A percentile compares a stretch with the other conserved stretches of the same genome.
These are phyloP conservation scores for Endocalyx cinctus DNA, from an alignment of 2,329 filamentous ascomycete species.

Conservation along the genomic window DNA sequence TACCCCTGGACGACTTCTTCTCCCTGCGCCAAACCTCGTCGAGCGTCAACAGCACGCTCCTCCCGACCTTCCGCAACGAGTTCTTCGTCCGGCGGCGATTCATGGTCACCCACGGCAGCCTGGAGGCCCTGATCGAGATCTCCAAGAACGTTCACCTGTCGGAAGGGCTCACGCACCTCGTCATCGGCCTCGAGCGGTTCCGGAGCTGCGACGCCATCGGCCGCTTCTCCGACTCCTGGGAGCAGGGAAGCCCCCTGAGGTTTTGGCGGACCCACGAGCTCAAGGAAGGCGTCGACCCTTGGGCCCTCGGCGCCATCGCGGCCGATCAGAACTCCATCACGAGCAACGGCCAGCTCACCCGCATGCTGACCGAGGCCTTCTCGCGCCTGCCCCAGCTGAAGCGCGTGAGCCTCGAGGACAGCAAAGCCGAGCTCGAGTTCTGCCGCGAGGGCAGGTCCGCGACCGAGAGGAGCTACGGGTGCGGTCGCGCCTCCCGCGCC, in stretches of 20 bases:
- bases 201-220: slow-evolving; percentile 14
- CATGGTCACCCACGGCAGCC: slow-evolving; percentile 18
- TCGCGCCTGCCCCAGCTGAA: slow-evolving; percentile 12
- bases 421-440: no score
- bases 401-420: slow-evolving; percentile 15
- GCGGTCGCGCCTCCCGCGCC: slow-evolving; percentile 9
- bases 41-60: slow-evolving; percentile 13
- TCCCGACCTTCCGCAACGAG: slow-evolving; percentile 16
- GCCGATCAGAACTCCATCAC: slow-evolving; percentile 20
- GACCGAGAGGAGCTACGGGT: slow-evolving; percentile 21
- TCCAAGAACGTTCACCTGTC: slow-evolving; percentile 12
- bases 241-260: slow-evolving; percentile 4
- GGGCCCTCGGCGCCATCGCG: slow-evolving; percentile 13
- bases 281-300: slow-evolving; percentile 9
- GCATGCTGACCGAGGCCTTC: slow-evolving; percentile 16
- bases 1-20: slow-evolving; percentile 14
- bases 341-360: slow-evolving; percentile 15
- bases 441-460: no score
- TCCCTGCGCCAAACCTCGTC: slow-evolving; percentile 17
- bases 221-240: slow-evolving; percentile 6
- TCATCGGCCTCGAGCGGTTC: slow-evolving; percentile 20
- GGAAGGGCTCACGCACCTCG: slow-evolving; percentile 13
- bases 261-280: slow-evolving; percentile 1
- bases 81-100: slow-evolving; percentile 21
- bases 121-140: slow-evolving; percentile 17